Evolutionary conservation across 176 grass and related monocot genomes (phyloP).

Genomic region (Carex parvula): DNA sequence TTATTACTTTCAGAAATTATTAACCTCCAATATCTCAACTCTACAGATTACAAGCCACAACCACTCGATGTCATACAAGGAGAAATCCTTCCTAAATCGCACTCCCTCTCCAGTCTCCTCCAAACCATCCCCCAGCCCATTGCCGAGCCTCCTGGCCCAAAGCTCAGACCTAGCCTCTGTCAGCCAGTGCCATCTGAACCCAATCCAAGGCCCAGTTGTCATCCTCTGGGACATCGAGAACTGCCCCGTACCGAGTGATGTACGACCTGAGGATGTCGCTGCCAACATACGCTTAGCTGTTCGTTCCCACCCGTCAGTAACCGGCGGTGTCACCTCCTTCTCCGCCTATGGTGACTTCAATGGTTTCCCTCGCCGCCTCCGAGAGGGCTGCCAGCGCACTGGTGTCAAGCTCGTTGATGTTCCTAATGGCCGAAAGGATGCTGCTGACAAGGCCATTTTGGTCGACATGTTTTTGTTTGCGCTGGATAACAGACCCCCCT

Average conservation of each 20-base stretch:
- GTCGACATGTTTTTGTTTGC: conserved; percentile 58
- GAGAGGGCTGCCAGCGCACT: conserved; percentile 86
- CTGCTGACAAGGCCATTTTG: conserved; percentile 55
- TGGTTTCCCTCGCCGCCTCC: conserved; percentile 78
- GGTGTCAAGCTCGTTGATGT: conserved; percentile 51
- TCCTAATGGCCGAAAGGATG: conserved; percentile 54
- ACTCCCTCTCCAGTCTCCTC: background rate
- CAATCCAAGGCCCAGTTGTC: conserved; percentile 55
- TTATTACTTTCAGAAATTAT: conserved; percentile 4
- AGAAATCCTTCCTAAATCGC: background rate
- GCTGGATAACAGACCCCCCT: conserved; percentile 43
- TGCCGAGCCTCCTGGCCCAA: background rate
- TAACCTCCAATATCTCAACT: conserved; percentile 22
- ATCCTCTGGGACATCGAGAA: conserved; percentile 99
- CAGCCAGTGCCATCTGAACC: background rate
- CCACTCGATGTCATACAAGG: conserved; percentile 14
- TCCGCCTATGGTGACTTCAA: conserved; percentile 97
- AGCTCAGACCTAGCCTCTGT: background rate
- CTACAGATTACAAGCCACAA: background rate
- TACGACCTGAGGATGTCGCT: conserved; percentile 83
- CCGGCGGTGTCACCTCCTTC: conserved; percentile 70
- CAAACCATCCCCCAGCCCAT: background rate
- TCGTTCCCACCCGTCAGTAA: conserved; percentile 62
- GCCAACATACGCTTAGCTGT: conserved; percentile 76
- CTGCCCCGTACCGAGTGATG: conserved; percentile 78